A percentile compares a stretch with the other conserved stretches of the same genome.
Evolutionary conservation across 345 rosid species (phyloP).

Genomic region (Viola odorata): DNA sequence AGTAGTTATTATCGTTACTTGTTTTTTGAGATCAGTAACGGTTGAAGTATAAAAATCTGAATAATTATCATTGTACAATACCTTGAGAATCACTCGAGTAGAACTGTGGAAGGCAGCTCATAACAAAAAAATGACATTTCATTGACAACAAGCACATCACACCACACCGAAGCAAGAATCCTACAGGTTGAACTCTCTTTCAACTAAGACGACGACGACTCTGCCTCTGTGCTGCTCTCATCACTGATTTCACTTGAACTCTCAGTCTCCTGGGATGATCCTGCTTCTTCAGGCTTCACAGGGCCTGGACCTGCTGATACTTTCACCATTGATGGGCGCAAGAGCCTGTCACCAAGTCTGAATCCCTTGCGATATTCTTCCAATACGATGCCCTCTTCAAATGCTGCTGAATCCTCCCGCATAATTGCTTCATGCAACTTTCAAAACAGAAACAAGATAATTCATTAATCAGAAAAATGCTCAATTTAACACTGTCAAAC

Average conservation of each 20-base stretch:
- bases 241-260: constrained; percentile 18
- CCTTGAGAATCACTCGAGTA: background rate
- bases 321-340: constrained; percentile 96
- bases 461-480: constrained; percentile 11
- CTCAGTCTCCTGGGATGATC: constrained; percentile 25
- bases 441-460: constrained; percentile 10
- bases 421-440: constrained; percentile 96
- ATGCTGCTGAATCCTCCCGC: constrained; percentile 74
- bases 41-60: too few relatives aligned
- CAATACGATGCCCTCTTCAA: constrained; percentile 76
- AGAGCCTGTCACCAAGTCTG: constrained; percentile 71
- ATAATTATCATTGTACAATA: background rate
- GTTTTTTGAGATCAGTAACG: too few relatives aligned
- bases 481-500: background rate
- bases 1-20: too few relatives aligned
- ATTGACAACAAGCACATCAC: background rate
- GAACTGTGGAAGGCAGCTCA: too few relatives aligned
- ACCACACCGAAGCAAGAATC: constrained; percentile 7
- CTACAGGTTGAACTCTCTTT: background rate
- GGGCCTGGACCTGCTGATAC: constrained; percentile 99
- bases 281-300: constrained; percentile 40
- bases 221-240: constrained; percentile 27
- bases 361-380: constrained; percentile 86
- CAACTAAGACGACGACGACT: constrained; percentile 42
- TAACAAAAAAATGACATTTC: too few relatives aligned